Evolutionary conservation across 2,329 filamentous ascomycete genomes (phyloP), one percentile per base, ranked within the genome.

Genomic region (Aspergillus aculeatus): DNA sequence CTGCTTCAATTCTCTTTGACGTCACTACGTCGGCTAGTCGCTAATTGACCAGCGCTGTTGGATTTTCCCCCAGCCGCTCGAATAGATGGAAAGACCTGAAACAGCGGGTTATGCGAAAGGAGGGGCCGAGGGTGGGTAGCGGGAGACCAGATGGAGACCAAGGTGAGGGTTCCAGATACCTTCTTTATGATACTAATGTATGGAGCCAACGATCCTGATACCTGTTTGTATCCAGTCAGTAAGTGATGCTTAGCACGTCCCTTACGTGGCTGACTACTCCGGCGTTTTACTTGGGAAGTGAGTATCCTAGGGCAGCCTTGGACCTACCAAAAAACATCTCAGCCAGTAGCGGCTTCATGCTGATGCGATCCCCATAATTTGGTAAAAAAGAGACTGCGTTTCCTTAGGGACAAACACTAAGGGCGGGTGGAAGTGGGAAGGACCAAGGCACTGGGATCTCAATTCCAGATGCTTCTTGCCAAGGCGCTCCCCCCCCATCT

Each of bases 381-480:
- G 59, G 60, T 56, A 59, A 41, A 24, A 56, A 26, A 31, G 56
- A 60, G 53, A 50, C 24, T 19, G 41, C 56, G 44, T 51, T 57
- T 44, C 54, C 35, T 38, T 31, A 47, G 19, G 12, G 26, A 52
- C 56, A 63, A 38, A 51, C 59, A 53, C 56, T 59, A 64, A 54
- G 41, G 52, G 41, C 35, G 57, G 58, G 57, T 35, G 62, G 57
- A 44, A 60, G 41, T 57, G 56, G 56, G 23, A 58, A 57, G 50
- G 35, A 57, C 51, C 57, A 59, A 62, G 52, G 62, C 48, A 58
- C 53, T 61, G 62, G 59, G 53, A 54, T 57, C 48, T 35, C 38
- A 26, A 47, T 49, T 47, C 32, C 44, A 26, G 31, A 58, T 35
- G 23, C 41, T 44, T 7, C 16, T 44, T n/a, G 48, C 48, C 29